Evolutionary conservation across 371 early-diverging fungal species (phyloP), one percentile per base, ranked within the genome.

Genomic region (Sporodiniella umbellata): DNA sequence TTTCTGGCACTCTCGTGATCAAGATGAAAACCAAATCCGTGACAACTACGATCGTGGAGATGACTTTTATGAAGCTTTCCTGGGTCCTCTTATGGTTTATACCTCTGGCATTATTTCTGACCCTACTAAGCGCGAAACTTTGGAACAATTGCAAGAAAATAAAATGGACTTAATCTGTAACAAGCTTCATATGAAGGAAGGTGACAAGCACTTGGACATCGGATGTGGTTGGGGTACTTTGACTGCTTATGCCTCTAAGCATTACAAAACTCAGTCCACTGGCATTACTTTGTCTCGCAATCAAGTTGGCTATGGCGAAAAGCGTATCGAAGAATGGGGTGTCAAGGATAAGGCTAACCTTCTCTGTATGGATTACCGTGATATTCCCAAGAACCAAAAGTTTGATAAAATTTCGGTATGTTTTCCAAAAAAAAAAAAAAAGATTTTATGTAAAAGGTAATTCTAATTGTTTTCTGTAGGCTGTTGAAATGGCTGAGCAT

Each of bases 161-260:
- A 96, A 96, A 81, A 75, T 96, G 74, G 80, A 85, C 51, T 78
- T 90, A 45, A 94, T 98, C 40, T 87, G 88, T 66, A 85, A 94
- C 51, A 90, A 89, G 73, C 65, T 95, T 12, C 83, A 89, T 56
- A 78, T 96, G 68, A 87, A 90, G 80, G 68, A 82, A 53, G 96
- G 94, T 56, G 95, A 95, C 59, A 83, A 85, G 45, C 89, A 91
- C 64, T 76, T 98, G 72, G 98, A 98, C 76, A 93, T 98, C 75
- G 98, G 98, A 47, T 95, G 96, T 68, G 98, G 97, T n/a, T 96
- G 98, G 96, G 96, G 96, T 52, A 95, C 97, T 17, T 83, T 96
- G 39, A 81, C 83, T 40, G 87, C 89, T 44, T 89, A 85, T 68
- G 94, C 96, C 33, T 82, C 96, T 55, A 92, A 94, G 81, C 67